These are phyloP conservation scores for Fraxinus greggii DNA, from an alignment of 305 asterid genomes.

Conservation along the genomic window DNA sequence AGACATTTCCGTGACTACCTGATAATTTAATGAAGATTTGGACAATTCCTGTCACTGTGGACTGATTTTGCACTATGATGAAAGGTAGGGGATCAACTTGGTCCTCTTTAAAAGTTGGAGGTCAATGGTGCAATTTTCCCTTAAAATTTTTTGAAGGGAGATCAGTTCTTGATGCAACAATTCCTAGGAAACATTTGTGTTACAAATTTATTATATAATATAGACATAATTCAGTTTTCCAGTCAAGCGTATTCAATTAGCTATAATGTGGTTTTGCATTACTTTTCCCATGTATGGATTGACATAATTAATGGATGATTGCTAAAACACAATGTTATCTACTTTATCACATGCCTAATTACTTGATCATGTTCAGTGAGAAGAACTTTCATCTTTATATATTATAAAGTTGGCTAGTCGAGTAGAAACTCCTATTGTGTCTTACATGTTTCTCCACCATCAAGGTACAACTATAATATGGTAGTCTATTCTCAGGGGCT, in stretches of 20 bases:
- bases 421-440: not conserved
- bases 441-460: not conserved
- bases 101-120: not conserved
- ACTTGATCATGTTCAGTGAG: not conserved
- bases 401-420: not conserved
- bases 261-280: not conserved
- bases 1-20: not conserved
- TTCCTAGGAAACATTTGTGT: not conserved
- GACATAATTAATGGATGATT: not conserved
- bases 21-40: not conserved
- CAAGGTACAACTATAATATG: not conserved
- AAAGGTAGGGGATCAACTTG: not conserved
- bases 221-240: not conserved
- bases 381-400: not conserved
- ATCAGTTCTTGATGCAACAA: not conserved
- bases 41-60: not conserved
- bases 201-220: not conserved
- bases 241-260: not conserved
- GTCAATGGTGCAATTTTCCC: not conserved
- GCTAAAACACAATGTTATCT: not conserved
- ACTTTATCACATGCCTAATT: not conserved
- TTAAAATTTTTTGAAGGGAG: not conserved
- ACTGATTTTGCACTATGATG: not conserved
- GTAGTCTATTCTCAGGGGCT: conserved; percentile 43
- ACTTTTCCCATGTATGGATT: not conserved